Conservation (phyloP, 2,329 filamentous ascomycete genomes). For the Rhytidhysteron rufulum region DNA sequence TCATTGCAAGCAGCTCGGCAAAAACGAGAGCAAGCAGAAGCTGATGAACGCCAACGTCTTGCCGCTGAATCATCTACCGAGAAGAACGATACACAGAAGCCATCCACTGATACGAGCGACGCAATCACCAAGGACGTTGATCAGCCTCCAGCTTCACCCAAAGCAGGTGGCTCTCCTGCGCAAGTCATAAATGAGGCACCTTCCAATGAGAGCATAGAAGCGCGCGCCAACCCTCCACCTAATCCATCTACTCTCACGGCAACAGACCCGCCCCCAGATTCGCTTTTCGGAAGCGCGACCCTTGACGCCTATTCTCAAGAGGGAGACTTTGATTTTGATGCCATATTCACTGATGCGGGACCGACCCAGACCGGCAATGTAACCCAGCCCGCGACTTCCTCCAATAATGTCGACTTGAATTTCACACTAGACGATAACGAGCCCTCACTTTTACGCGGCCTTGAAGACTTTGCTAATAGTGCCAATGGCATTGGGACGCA, state of each 20-base stretch:
- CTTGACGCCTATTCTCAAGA: constrained; percentile 24
- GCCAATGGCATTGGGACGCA: constrained; percentile 12
- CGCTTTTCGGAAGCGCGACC: constrained; percentile 28
- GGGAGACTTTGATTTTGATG: constrained; percentile 37
- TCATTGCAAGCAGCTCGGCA: constrained; percentile 30
- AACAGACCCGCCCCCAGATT: constrained; percentile 14
- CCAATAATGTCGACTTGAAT: constrained; percentile 24
- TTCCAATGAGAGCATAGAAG: no score
- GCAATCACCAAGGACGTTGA: neutral
- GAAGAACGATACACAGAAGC: constrained; percentile 4
- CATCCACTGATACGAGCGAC: constrained; percentile 4
- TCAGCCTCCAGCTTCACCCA: no score
- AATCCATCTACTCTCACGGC: constrained; percentile 12
- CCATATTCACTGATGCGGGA: constrained; percentile 28
- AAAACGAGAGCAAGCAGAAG: constrained; percentile 30
- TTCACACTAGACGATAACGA: constrained; percentile 26
- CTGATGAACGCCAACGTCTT: constrained; percentile 26
- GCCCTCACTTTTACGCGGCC: constrained; percentile 28
- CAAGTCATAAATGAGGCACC: no score
- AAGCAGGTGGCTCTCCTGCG: no score
- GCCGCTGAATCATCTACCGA: constrained; percentile 21
- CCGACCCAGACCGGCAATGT: constrained; percentile 15
- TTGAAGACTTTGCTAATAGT: constrained; percentile 34
- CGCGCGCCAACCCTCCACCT: neutral
- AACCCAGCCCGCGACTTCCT: constrained; percentile 7